Conservation (phyloP, 805 yeast genomes). For the Wickerhamomyces pijperi region DNA sequence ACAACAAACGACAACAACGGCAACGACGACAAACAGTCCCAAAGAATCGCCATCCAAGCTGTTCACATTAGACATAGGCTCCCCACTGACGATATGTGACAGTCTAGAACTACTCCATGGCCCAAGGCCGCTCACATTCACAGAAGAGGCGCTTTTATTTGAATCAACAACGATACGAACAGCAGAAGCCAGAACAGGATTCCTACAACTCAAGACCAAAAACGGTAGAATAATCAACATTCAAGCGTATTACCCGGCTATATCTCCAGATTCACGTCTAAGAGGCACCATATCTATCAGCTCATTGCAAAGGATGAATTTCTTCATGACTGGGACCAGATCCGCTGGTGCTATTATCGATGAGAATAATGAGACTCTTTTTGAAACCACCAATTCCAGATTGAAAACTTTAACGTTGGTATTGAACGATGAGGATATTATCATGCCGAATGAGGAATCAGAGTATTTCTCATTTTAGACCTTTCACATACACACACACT, state of each 20-base stretch:
- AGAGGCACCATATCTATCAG: neutral
- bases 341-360: neutral
- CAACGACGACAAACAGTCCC: neutral
- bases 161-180: neutral
- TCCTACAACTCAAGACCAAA: neutral
- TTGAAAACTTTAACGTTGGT: neutral
- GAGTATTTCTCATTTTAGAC: neutral
- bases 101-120: neutral
- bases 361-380: neutral
- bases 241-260: neutral
- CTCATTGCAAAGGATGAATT: neutral
- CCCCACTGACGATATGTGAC: neutral
- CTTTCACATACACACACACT: too few relatives aligned
- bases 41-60: neutral
- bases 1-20: neutral
- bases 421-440: neutral
- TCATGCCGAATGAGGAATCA: neutral
- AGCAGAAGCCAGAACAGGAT: neutral
- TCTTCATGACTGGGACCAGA: neutral
- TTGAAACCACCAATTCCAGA: neutral
- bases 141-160: neutral
- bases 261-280: neutral
- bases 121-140: neutral
- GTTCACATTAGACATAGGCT: neutral
- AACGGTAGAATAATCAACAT: neutral